Percentiles rank a stretch among this genome's conserved stretches.
Evolutionary conservation across 768 basidiomycete genomes (phyloP).

Genomic region (Leccinum imitatum): DNA sequence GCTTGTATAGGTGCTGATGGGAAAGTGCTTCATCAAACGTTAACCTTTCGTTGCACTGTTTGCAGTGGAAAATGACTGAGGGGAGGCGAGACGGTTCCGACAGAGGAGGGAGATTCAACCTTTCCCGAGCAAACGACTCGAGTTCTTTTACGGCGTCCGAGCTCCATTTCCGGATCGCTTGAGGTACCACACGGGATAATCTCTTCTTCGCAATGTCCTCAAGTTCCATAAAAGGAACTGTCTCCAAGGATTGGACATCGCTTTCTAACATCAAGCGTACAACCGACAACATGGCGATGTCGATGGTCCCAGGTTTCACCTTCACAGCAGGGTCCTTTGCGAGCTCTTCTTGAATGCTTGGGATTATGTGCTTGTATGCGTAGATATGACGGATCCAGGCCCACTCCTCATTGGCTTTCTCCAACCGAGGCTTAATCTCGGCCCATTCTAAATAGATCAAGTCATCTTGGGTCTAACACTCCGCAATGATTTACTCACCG

Average conservation of each 20-base stretch:
- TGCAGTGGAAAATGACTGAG: constrained; percentile 15
- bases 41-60: not conserved
- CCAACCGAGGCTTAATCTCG: constrained; percentile 5
- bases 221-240: no score
- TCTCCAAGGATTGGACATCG: not conserved
- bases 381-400: not conserved
- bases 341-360: not conserved
- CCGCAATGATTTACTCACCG: constrained; percentile 6
- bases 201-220: not conserved
- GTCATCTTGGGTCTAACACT: not conserved
- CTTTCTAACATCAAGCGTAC: constrained; percentile 1
- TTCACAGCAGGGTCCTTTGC: not conserved
- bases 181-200: not conserved
- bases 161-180: constrained; percentile 8
- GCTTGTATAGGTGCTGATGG: constrained; percentile 9
- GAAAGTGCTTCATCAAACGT: constrained; percentile 8
- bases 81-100: constrained; percentile 8
- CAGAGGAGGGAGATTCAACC: not conserved
- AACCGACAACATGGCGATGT: constrained; percentile 4
- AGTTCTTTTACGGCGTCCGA: constrained; percentile 10
- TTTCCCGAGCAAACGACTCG: constrained; percentile 3
- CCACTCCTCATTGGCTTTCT: not conserved
- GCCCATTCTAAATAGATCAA: constrained; percentile 2
- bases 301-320: constrained; percentile 3
- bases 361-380: no score